Evolutionary conservation across 2,329 filamentous ascomycete species (phyloP).

Genomic region (Colletotrichum cordylinicola): DNA sequence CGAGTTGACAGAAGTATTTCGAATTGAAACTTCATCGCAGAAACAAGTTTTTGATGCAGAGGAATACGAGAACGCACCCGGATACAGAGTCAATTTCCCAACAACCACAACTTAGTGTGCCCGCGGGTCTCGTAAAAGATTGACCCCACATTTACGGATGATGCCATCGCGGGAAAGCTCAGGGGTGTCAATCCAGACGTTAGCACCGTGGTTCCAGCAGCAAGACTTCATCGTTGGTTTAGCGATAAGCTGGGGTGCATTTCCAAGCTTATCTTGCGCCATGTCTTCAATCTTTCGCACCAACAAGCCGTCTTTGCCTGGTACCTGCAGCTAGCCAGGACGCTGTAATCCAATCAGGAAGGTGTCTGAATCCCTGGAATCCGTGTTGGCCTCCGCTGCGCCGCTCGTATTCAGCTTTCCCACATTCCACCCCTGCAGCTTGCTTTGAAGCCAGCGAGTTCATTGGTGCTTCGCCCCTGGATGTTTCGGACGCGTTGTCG

Average conservation of each 20-base stretch:
- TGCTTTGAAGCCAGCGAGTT: neutral
- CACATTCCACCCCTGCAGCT: neutral
- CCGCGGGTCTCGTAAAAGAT: neutral
- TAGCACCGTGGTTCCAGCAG: neutral
- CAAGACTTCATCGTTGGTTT: neutral
- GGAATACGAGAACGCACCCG: neutral
- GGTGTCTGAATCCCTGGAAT: neutral
- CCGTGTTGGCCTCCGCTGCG: neutral
- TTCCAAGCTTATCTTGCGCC: neutral
- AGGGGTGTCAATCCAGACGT: neutral
- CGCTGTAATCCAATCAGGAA: neutral
- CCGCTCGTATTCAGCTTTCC: neutral
- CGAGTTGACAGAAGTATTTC: neutral
- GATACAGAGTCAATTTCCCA: neutral
- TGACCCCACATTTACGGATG: neutral
- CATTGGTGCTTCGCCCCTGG: neutral
- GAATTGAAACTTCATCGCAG: neutral
- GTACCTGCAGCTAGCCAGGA: neutral
- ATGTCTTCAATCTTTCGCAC: neutral
- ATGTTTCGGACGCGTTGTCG: neutral
- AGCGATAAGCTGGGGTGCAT: neutral
- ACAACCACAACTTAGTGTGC: neutral
- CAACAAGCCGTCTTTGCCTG: neutral
- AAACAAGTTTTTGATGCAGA: neutral
- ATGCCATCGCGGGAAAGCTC: neutral